A percentile compares a stretch with the other conserved stretches of the same genome.
phyloP scores from a whole-genome alignment of 1,284 basidiomycete genomes.

The Tetrapyrgos nigripes region DNA sequence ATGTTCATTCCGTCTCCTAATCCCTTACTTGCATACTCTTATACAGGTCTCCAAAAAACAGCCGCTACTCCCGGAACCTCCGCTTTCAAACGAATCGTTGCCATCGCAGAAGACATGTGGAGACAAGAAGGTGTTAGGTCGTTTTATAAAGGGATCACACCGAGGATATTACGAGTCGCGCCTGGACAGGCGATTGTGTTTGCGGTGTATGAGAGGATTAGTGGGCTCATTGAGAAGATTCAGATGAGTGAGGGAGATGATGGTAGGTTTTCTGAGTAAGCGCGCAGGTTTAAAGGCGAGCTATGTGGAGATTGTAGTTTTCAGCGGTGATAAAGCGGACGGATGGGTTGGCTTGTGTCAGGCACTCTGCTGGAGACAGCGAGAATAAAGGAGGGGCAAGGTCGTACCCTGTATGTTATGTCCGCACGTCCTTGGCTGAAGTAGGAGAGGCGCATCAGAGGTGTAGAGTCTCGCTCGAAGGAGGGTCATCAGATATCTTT shows the following conservation, averaged over 20 bases:
- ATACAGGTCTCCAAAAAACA: conserved; percentile 83
- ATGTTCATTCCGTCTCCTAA: conserved; percentile 6
- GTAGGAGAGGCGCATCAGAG: too few relatives aligned
- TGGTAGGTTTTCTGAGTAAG: conserved; percentile 68
- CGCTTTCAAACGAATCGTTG: conserved; percentile 77
- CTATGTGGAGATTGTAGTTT: too few relatives aligned
- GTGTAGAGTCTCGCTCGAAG: too few relatives aligned
- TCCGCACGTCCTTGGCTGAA: too few relatives aligned
- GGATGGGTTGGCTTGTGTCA: too few relatives aligned
- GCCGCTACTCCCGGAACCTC: conserved; percentile 80
- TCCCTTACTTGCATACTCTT: conserved; percentile 14
- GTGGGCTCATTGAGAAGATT: conserved; percentile 74
- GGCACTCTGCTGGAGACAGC: too few relatives aligned
- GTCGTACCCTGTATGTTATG: too few relatives aligned
- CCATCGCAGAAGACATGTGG: conserved; percentile 94
- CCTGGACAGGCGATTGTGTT: conserved; percentile 94
- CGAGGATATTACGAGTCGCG: conserved; percentile 94
- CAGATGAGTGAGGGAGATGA: conserved; percentile 59
- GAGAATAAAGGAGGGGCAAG: too few relatives aligned
- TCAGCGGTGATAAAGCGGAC: too few relatives aligned
- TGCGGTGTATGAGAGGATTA: conserved; percentile 90
- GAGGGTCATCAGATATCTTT: too few relatives aligned
- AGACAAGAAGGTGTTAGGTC: conserved; percentile 86
- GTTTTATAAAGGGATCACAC: conserved; percentile 98
- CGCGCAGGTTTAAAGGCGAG: not conserved